phyloP scores from a whole-genome alignment of 345 rosid species.

The Hibiscus trionum region DNA sequence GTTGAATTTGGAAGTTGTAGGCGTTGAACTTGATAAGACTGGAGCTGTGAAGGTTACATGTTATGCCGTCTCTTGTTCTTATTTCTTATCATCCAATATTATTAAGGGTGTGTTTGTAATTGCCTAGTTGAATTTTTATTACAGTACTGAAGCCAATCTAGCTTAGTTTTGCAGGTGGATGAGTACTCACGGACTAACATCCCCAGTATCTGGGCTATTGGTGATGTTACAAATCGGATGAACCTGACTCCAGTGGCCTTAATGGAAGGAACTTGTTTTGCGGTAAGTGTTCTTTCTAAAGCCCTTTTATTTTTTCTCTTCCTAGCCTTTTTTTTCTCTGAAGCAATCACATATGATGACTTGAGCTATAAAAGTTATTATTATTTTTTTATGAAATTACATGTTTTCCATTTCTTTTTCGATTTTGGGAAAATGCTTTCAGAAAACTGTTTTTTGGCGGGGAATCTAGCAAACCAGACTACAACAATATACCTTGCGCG shows the following conservation, averaged over 20 bases:
- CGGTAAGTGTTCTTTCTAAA: slow-evolving; percentile 39
- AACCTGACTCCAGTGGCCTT: slow-evolving; percentile 98
- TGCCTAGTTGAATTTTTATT: background rate
- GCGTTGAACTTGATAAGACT: slow-evolving; percentile 62
- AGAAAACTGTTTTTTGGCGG: slow-evolving; percentile 98
- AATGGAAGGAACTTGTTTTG: slow-evolving; percentile 92
- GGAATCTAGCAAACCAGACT: slow-evolving; percentile 70
- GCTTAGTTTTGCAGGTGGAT: slow-evolving; percentile 54
- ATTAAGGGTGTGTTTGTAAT: background rate
- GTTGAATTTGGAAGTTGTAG: slow-evolving; percentile 79
- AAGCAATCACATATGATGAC: background rate
- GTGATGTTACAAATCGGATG: slow-evolving; percentile 94
- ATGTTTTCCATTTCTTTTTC: background rate
- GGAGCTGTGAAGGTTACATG: slow-evolving; percentile 84
- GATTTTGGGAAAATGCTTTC: slow-evolving; percentile 23
- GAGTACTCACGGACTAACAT: slow-evolving; percentile 77
- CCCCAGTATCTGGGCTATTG: slow-evolving; percentile 96
- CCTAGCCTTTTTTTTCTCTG: background rate
- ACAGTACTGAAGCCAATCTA: background rate
- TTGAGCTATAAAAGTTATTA: background rate
- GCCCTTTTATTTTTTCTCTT: slow-evolving; percentile 4
- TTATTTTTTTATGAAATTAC: background rate
- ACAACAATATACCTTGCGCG: slow-evolving; percentile 63
- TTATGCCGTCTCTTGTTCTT: slow-evolving; percentile 10
- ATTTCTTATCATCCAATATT: background rate